These are phyloP conservation scores for Grosmannia huntii DNA, from an alignment of 2,329 filamentous ascomycete species.

Conservation along the genomic window DNA sequence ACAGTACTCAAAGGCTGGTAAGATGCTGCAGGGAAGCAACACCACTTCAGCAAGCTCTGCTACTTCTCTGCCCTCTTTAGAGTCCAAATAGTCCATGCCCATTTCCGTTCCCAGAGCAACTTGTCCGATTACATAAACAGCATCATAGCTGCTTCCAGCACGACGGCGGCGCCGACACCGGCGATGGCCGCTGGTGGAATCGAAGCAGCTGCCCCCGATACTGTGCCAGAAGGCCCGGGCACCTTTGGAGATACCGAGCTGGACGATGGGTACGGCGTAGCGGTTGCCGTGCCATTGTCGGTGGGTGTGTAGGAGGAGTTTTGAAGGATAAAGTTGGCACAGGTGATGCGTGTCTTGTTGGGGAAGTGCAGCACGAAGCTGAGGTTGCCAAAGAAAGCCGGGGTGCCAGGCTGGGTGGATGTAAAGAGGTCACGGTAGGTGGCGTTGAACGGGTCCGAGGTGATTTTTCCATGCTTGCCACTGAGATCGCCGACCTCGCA, in stretches of 20 bases:
- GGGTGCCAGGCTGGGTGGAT: conserved; percentile 36
- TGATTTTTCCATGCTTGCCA: conserved; percentile 58
- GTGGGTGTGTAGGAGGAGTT: conserved; percentile 6
- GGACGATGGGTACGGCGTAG: not conserved
- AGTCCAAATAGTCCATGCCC: no score
- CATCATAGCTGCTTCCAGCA: not conserved
- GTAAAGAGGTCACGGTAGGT: conserved; percentile 44
- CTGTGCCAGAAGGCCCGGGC: not conserved
- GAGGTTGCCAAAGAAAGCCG: conserved; percentile 51
- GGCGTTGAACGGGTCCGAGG: conserved; percentile 31
- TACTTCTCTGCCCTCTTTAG: no score
- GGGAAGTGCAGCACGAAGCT: conserved; percentile 51
- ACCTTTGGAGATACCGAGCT: not conserved
- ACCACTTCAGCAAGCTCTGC: no score
- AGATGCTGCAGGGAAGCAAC: no score
- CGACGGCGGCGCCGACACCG: not conserved
- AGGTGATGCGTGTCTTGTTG: conserved; percentile 51
- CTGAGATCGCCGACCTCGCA: conserved; percentile 69
- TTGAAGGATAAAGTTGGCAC: conserved; percentile 43
- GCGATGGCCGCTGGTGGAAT: not conserved
- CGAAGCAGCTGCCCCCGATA: not conserved
- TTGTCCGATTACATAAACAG: not conserved
- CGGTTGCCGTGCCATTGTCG: not conserved
- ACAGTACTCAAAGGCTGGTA: no score
- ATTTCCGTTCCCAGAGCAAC: not conserved